Evolutionary conservation across 192 early-diverging fungal species (phyloP), one percentile per base, ranked within the genome.

Genomic region (Coemansia erecta): DNA sequence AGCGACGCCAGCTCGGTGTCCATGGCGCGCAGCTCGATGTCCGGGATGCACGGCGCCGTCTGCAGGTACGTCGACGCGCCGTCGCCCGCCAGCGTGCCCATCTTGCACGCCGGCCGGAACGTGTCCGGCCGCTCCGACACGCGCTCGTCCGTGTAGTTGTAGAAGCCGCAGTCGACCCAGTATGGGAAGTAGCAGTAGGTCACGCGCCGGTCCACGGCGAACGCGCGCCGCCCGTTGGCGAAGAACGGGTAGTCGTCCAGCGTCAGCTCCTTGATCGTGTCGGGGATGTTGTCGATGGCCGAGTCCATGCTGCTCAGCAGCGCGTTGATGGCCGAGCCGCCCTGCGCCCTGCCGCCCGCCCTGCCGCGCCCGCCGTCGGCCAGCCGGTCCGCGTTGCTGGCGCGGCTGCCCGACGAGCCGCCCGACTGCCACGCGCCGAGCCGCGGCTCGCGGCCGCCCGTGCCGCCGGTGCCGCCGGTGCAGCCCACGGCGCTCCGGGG

Each of bases 131-230:
- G 73, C 23, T 55, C 48, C 3, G 55, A 8, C 4, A 22, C 50
- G 5, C 61, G 61, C 35, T 70, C 63, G 12, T 77, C 73, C 2
- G 61, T 47, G 58, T 73, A 69, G 61, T 70, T 77, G 78, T 92
- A 96, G 63, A 94, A 98, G 57, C 90, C 93, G 58, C 87, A 87
- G 63, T 96, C 93, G 17, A 97, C 82, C 95, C 95, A 98, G 64
- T 90, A 85, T 0, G 95, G 93, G 49, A 94, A 86, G 60, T 84
- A 78, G 40, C 33, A 65, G 70, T 78, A 69, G 2, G 26, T 18
- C 8, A 66, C 52, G 75, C 71, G 90, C 22, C 54, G 21, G 22
- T 73, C 70, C 3, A 28, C 18, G 26, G 17, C 45, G 11, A 42
- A 14, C 13, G 13, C 8, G 8, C 13, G 11, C 9, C 42, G 19